Evolutionary conservation across 331 rosid species (phyloP), one percentile per base, ranked within the genome.

Genomic region (Malus hybrid): DNA sequence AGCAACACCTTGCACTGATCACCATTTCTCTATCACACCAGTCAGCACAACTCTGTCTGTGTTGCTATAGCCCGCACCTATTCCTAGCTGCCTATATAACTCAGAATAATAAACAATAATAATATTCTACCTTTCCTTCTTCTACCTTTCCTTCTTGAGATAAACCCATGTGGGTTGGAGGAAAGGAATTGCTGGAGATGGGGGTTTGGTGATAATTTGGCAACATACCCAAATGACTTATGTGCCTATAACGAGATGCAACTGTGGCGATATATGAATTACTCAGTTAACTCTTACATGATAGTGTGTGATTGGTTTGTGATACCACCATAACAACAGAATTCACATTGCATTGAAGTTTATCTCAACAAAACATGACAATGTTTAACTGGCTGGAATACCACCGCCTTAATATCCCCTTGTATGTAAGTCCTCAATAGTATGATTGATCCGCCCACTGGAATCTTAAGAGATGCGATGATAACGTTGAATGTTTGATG

Each of bases 1-100:
- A 14, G 71, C 86, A 75, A 20, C 74, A 64, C 66, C 83, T 78
- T 1, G 61, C 14, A 6, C 83, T 67, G 16, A 53, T 36, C 5
- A 65, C 73, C 86, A 82, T 82, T 55, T 81, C 22, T 48, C 28
- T 20, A 14, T 44, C 65, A 5, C 44, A 36, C 44, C 44, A 36
- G 24, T 12, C 32, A 29, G 6, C 28, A 16, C 18, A 3, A 5
- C 56, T 50, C 1, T 15, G 7, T 50, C 46, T 39, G 4, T 39
- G 46, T 39, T 36, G 19, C 9, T 16, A 6, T 39, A 16, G 18
- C 4, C 56, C 57, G 0, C 57, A 5, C 0, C 1, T 10, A 60
- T 11, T 60, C 1, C 18, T 5, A 10, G 30, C 63, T 22, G 2
- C 7, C 3, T 22, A 10, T 50, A 16, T 16, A 52, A 2, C 56